Conservation (phyloP, 345 rosid genomes). For the Odontarrhena argentea region DNA sequence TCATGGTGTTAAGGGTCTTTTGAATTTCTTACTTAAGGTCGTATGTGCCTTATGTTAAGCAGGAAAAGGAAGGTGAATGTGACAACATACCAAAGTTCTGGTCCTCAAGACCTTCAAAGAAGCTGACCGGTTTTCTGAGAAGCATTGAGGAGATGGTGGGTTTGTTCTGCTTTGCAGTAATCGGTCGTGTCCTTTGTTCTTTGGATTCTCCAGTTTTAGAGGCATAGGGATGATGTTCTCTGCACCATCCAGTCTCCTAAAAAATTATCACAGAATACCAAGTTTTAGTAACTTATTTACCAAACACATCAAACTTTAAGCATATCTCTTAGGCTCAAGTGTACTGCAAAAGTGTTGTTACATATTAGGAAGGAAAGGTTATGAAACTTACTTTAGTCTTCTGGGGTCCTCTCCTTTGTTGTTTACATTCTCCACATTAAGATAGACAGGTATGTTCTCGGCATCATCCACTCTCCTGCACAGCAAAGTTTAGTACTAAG, state of each 20-base stretch:
- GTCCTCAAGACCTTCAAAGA: slow-evolving; percentile 45
- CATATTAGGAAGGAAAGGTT: neutral
- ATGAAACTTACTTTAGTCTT: slow-evolving; percentile 52
- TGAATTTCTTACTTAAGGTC: neutral
- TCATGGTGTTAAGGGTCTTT: neutral
- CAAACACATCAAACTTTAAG: neutral
- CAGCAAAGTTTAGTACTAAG: neutral
- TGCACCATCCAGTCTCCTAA: slow-evolving; percentile 46
- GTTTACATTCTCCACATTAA: slow-evolving; percentile 60
- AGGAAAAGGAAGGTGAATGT: neutral
- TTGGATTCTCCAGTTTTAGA: slow-evolving; percentile 63
- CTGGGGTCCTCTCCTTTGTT: slow-evolving; percentile 51
- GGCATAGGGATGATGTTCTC: slow-evolving; percentile 52
- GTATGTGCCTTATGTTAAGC: neutral
- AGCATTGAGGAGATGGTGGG: slow-evolving; percentile 99
- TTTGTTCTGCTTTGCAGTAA: slow-evolving; percentile 70
- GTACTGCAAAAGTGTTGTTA: neutral
- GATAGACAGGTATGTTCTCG: slow-evolving; percentile 57
- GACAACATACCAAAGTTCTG: slow-evolving; percentile 58
- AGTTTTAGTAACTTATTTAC: slow-evolving; percentile 1
- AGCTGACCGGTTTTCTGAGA: slow-evolving; percentile 58
- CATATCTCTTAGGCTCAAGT: neutral
- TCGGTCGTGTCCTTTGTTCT: slow-evolving; percentile 58
- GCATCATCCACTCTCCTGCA: slow-evolving; percentile 51
- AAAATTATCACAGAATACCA: slow-evolving; percentile 1